Evolutionary conservation across 306 rosid species (phyloP).

Genomic region (Leucaena leucocephala): DNA sequence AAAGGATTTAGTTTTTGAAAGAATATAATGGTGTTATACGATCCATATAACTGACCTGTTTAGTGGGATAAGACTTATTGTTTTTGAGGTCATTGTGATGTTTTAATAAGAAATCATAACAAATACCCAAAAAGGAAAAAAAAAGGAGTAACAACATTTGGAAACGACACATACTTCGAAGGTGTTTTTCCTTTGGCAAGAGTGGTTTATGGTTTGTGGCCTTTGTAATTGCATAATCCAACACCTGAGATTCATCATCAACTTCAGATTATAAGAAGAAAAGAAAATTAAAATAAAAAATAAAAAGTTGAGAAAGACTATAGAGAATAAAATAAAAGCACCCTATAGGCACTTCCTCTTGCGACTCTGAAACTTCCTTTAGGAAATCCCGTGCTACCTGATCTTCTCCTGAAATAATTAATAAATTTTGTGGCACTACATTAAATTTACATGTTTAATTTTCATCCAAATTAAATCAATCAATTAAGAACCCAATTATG

Average conservation of each 20-base stretch:
- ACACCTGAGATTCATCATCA: constrained; percentile 45
- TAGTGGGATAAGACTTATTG: no score
- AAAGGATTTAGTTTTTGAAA: no score
- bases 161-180: constrained; percentile 52
- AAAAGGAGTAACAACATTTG: not conserved
- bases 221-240: constrained; percentile 80
- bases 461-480: constrained; percentile 8
- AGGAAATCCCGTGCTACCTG: constrained; percentile 46
- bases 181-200: constrained; percentile 85
- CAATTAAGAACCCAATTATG: not conserved
- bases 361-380: constrained; percentile 52
- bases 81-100: no score
- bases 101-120: no score
- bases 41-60: no score
- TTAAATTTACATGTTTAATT: not conserved
- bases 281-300: no score
- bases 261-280: not conserved
- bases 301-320: not conserved
- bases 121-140: not conserved
- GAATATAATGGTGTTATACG: no score
- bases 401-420: constrained; percentile 12
- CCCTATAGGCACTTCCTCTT: constrained; percentile 73
- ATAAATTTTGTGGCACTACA: not conserved
- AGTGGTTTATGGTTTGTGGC: constrained; percentile 67
- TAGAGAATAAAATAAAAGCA: constrained; percentile 11